phyloP scores from a whole-genome alignment of 1,284 basidiomycete genomes.

The Erythrobasidium hasegawianum region DNA sequence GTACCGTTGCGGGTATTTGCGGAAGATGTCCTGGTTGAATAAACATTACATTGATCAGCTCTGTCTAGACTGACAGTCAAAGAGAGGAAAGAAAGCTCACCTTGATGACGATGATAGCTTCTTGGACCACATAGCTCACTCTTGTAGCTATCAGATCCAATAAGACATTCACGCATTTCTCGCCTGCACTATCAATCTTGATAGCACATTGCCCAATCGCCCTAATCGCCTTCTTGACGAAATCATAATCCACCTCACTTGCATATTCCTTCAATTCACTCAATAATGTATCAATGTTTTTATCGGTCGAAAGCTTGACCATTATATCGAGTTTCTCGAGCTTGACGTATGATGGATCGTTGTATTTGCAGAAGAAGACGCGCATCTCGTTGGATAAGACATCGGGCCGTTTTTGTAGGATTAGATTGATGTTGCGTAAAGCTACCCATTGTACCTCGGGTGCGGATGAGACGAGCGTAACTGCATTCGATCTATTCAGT shows the following conservation, averaged over 20 bases:
- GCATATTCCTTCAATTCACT: slow-evolving; percentile 98
- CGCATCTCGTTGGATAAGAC: slow-evolving; percentile 96
- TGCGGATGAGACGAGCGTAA: slow-evolving; percentile 59
- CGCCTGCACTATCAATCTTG: slow-evolving; percentile 87
- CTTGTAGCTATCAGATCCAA: slow-evolving; percentile 86
- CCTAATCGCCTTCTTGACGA: slow-evolving; percentile 88
- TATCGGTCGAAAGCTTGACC: slow-evolving; percentile 86
- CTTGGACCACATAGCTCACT: slow-evolving; percentile 96
- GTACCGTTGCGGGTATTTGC: slow-evolving; percentile 95
- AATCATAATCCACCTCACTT: slow-evolving; percentile 97
- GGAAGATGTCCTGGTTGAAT: slow-evolving; percentile 98
- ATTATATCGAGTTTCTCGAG: slow-evolving; percentile 97
- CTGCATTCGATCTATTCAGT: too few species aligned
- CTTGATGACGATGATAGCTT: slow-evolving; percentile 98
- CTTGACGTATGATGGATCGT: slow-evolving; percentile 98
- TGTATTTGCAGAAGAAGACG: slow-evolving; percentile 99
- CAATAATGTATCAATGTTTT: slow-evolving; percentile 88
- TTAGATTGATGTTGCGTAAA: slow-evolving; percentile 89
- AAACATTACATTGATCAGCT: too few species aligned
- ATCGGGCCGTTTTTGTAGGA: slow-evolving; percentile 87
- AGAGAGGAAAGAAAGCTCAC: slow-evolving; percentile 53
- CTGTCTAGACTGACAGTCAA: too few species aligned
- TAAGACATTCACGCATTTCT: slow-evolving; percentile 90
- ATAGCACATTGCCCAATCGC: slow-evolving; percentile 95
- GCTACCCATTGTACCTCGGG: slow-evolving; percentile 90